Conservation (phyloP, 225 moss, liverwort and hornwort species). For the Asterella californica region DNA sequence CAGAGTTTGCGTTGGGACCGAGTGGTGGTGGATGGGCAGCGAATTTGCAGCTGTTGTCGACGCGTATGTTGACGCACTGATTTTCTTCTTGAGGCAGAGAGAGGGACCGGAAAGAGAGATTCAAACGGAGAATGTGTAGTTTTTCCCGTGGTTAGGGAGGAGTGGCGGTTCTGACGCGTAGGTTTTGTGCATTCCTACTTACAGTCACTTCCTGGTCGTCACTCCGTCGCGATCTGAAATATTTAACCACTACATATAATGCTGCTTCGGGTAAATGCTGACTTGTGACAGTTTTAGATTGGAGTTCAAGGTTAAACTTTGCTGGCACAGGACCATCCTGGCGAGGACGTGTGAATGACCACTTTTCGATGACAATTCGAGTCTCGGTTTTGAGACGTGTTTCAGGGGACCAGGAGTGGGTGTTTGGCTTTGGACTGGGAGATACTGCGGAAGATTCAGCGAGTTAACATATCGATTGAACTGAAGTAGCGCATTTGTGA, state of each 20-base stretch:
- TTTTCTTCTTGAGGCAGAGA: not conserved
- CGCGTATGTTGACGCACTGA: not conserved
- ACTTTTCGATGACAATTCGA: constrained; percentile 2
- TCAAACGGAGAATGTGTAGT: not conserved
- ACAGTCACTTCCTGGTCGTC: no score
- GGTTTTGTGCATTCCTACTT: not conserved
- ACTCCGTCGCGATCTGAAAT: not conserved
- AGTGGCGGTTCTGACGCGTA: not conserved
- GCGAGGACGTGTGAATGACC: not conserved
- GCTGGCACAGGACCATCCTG: not conserved
- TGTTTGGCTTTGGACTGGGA: not conserved
- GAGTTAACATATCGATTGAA: not conserved
- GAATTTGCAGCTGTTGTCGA: constrained; percentile 6
- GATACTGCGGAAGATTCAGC: not conserved
- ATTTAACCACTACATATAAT: not conserved
- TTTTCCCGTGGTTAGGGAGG: not conserved
- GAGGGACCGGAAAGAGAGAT: constrained; percentile 5
- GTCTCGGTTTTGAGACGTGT: not conserved
- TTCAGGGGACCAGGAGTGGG: not conserved
- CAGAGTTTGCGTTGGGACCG: not conserved
- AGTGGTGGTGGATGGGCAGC: not conserved
- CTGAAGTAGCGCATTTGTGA: not conserved
- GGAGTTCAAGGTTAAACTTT: not conserved
- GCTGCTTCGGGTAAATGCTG: not conserved
- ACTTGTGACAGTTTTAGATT: not conserved